Evolutionary conservation across 768 basidiomycete genomes (phyloP), one percentile per base, ranked within the genome.

Genomic region (Mycena leptocephala): DNA sequence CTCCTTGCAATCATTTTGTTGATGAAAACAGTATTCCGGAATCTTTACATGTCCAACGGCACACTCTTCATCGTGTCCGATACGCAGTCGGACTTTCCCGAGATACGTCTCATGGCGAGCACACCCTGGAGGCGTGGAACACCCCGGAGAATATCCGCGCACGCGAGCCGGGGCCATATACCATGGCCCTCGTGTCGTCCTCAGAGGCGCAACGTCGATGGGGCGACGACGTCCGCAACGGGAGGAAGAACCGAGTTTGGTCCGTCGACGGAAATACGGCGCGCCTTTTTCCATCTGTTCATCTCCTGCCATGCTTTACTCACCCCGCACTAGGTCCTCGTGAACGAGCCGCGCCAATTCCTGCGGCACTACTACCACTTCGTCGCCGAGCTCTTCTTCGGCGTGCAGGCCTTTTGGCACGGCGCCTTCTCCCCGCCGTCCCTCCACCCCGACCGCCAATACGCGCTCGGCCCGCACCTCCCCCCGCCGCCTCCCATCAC

Each of bases 301-400:
- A n/a, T 20, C 51, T 51, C 43, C n/a, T 16, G 10, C 22, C 9
- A 30, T 68, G 7, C 58, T 68, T n/a, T n/a, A n/a, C n/a, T n/a
- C n/a, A n/a, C n/a, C 62, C 56, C 55, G 46, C 1, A n/a, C 59
- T 58, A 92, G 91, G 78, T 92, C 18, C 82, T 92, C 43, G 88
- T 93, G 80, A 94, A 94, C 81, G 95, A 95, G 75, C 94, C 95
- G 0, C 71, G 82, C 2, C 94, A 95, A 80, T 95, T 97, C 88
- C 88, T 96, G n/a, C 86, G 88, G 55, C 96, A 97, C 82, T 97
- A 96, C 83, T 97, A 96, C 84, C 96, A 97, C 84, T 93, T 95
- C 74, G 94, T 94, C 37, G 96, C 94, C 0, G 96, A 97, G 81
- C 91, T 95, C 59, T 85, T 95, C 71, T 86, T 96, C 37, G 96